These are phyloP conservation scores for Triticum aestivum DNA, from an alignment of 176 grass and related monocot genomes.

Conservation along the genomic window DNA sequence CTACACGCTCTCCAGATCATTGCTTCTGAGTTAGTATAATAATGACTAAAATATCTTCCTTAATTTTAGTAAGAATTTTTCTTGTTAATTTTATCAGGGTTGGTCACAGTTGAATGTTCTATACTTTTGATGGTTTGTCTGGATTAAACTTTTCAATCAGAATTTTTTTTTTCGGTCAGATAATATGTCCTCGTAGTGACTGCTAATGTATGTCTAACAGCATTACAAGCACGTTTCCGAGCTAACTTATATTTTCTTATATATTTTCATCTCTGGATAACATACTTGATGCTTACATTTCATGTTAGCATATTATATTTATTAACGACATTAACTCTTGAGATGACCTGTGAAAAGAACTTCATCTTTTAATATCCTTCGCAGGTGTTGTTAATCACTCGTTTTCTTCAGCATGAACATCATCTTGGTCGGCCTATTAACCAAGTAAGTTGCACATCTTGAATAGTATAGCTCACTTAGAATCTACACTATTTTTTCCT, in stretches of 20 bases:
- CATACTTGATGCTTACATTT: slow-evolving; percentile 20
- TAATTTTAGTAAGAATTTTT: slow-evolving; percentile 3
- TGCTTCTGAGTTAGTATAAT: background rate
- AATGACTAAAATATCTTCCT: slow-evolving; percentile 1
- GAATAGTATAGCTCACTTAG: background rate
- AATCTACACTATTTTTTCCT: background rate
- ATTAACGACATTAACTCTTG: slow-evolving; percentile 10
- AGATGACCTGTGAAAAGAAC: slow-evolving; percentile 16
- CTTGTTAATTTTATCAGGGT: slow-evolving; percentile 15
- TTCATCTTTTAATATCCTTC: slow-evolving; percentile 35
- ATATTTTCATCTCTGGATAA: background rate
- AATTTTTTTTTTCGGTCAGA: background rate
- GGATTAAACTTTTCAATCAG: background rate
- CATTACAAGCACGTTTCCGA: background rate
- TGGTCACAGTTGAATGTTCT: background rate
- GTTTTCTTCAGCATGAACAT: slow-evolving; percentile 99
- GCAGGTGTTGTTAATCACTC: slow-evolving; percentile 88
- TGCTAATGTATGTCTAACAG: background rate
- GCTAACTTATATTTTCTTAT: slow-evolving; percentile 12
- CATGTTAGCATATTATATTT: slow-evolving; percentile 21
- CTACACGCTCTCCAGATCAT: background rate
- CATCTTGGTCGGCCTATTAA: slow-evolving; percentile 80
- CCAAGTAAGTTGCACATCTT: slow-evolving; percentile 58
- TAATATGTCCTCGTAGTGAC: background rate
- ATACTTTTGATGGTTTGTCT: slow-evolving; percentile 11